Evolutionary conservation across 805 yeast species (phyloP), one percentile per base, ranked within the genome.

Genomic region (Peterozyma xylosa): DNA sequence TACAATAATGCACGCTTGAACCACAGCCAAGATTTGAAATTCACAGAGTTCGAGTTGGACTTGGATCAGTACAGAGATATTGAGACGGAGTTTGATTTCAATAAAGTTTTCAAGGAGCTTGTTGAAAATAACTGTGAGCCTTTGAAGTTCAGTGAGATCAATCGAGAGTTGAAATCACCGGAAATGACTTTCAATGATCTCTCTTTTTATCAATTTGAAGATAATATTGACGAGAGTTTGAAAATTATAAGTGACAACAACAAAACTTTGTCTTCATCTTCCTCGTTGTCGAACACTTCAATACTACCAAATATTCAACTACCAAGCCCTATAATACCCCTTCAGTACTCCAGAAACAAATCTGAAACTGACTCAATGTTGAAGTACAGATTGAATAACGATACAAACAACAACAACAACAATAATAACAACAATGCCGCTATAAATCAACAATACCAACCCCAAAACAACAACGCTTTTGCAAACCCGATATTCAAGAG

Each of bases 11-110:
- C 60, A 10, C 64, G 68, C 62, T 47, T 53, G 5, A 34, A 42
- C 10, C 49, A 59, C 11, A 73, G 71, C 49, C 27, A 5, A 7
- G 68, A 70, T 49, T 58, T 74, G 10, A 64, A 61, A 9, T 81
- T 78, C 55, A 69, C 80, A 11, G 63, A 69, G 34, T 65, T 76
- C n/a, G 79, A 78, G 30, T 64, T 81, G 14, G 74, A 79, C 52
- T 73, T 82, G 18, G 81, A 79, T 43, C 64, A 63, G 38, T 80
- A 80, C 55, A 67, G 87, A 53, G 70, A 80, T 52, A 71, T 80
- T 38, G 82, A 78, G 42, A 62, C 62, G 38, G 82, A 77, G 1
- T 81, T 71, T 52, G 66, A 70, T 49, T 80, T 80, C 51, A 68
- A 68, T 45, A 58, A 59, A 14, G 46, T 67, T 40, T 63, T 62